These are phyloP conservation scores for Trichoderma atrobrunneum DNA, from an alignment of 2,329 filamentous ascomycete species.

Conservation along the genomic window DNA sequence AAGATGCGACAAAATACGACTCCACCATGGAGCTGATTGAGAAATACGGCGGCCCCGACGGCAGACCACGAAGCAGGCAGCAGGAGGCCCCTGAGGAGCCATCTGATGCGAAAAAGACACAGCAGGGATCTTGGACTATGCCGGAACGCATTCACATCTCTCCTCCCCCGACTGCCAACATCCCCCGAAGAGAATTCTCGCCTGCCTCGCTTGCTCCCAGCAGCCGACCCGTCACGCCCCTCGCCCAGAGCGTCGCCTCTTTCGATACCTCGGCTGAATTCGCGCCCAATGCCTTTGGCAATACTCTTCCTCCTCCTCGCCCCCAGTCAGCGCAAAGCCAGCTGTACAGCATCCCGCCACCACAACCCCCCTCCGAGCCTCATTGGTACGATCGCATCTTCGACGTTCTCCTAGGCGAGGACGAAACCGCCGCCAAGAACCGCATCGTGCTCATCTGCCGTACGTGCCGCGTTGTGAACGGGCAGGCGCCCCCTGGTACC, in stretches of 20 bases:
- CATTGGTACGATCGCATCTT: constrained; percentile 95
- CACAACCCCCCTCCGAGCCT: constrained; percentile 37
- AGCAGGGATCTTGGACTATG: constrained; percentile 14
- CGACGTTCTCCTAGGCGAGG: constrained; percentile 88
- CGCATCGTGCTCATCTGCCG: constrained; percentile 82
- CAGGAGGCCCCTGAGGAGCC: constrained; percentile 31
- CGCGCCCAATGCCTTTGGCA: constrained; percentile 62
- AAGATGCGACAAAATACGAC: constrained; percentile 92
- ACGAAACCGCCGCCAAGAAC: constrained; percentile 90
- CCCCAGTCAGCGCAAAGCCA: constrained; percentile 27
- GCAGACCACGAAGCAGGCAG: constrained; percentile 26
- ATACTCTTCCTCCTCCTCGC: constrained; percentile 23
- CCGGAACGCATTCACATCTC: constrained; percentile 47
- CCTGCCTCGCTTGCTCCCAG: constrained; percentile 22
- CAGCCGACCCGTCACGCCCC: constrained; percentile 9
- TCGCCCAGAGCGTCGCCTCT: constrained; percentile 27
- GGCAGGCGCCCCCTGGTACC: constrained; percentile 87
- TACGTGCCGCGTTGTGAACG: constrained; percentile 84
- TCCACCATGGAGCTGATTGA: constrained; percentile 89
- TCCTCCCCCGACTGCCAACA: constrained; percentile 63
- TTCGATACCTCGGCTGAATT: constrained; percentile 60
- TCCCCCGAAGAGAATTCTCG: constrained; percentile 39
- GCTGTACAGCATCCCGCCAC: not conserved
- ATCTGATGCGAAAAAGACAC: constrained; percentile 15
- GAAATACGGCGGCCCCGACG: constrained; percentile 78